These are phyloP conservation scores for Marchantia polymorpha DNA, from an alignment of 225 moss, liverwort and hornwort species.

Conservation along the genomic window DNA sequence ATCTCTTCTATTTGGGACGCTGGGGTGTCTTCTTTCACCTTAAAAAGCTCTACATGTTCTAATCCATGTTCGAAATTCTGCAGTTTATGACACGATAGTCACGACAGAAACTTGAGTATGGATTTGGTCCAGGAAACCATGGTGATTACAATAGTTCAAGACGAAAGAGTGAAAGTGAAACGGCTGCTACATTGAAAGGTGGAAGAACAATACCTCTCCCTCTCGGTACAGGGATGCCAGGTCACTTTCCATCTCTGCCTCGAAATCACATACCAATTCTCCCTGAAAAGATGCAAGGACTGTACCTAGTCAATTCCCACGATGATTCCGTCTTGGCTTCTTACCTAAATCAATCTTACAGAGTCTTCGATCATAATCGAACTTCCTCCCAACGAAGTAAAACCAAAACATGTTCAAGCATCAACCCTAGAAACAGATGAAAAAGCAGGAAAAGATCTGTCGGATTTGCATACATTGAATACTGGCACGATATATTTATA, in stretches of 20 bases:
- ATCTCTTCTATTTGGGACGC: slow-evolving; percentile 19
- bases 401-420: too few species aligned
- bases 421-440: too few species aligned
- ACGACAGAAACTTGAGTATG: background rate
- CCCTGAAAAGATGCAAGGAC: slow-evolving; percentile 16
- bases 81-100: background rate
- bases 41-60: slow-evolving; percentile 33
- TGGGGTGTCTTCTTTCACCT: slow-evolving; percentile 28
- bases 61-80: slow-evolving; percentile 31
- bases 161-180: too few species aligned
- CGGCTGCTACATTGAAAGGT: background rate
- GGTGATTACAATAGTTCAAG: background rate
- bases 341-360: too few species aligned
- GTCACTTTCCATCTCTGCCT: slow-evolving; percentile 29
- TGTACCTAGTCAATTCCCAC: too few species aligned
- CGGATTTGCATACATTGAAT: slow-evolving; percentile 18
- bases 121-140: background rate
- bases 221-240: slow-evolving; percentile 29
- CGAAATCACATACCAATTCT: slow-evolving; percentile 32
- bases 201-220: slow-evolving; percentile 26
- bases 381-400: too few species aligned
- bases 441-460: background rate
- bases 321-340: background rate
- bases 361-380: too few species aligned
- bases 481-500: slow-evolving; percentile 25